Evolutionary conservation across 768 basidiomycete species (phyloP), one percentile per base, ranked within the genome.

Genomic region (Mycena epipterygia): DNA sequence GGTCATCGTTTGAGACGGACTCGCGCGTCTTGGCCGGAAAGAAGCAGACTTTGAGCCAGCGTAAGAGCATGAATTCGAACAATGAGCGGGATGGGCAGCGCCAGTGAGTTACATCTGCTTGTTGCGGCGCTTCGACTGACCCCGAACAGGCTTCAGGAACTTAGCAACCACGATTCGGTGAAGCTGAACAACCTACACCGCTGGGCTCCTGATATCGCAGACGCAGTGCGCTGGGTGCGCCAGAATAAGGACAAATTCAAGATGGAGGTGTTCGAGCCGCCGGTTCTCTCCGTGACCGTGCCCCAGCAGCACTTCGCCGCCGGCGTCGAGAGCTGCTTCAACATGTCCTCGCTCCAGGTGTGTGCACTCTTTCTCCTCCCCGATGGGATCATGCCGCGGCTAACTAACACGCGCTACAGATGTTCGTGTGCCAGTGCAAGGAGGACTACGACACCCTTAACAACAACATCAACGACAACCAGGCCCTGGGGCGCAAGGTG

Each of bases 211-310:
- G 89, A 92, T 51, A 87, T 88, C 41, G 88, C 87, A 37, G 88
- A 88, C 4, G 90, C 90, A 2, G 90, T 95, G 3, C 66, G 85
- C 4, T 97, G 95, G 94, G 83, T 97, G 52, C 87, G 94, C 17
- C 75, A 83, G 16, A 90, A 96, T 76, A 85, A 83, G 53, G 73
- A 87, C 70, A 81, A 82, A 66, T 96, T 99, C 84, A 89, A 88
- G 78, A 91, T 90, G 88, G 87, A 91, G 62, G 90, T 98, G n/a
- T 90, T 93, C 68, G 94, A 96, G 79, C 97, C 98, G 19, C 90
- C 96, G 0, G 83, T 90, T 73, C 85, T 99, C 67, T 88, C 89
- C 16, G 81, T 95, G 46, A 90, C 82, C 23, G 87, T 97, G 17
- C 89, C 91, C 19, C 87, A 96, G 77, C 82, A 80, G 74, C 73